A percentile compares a stretch with the other conserved stretches of the same genome.
Evolutionary conservation across 257 asterid species (phyloP).

Genomic region (Ocimum tenuiflorum): DNA sequence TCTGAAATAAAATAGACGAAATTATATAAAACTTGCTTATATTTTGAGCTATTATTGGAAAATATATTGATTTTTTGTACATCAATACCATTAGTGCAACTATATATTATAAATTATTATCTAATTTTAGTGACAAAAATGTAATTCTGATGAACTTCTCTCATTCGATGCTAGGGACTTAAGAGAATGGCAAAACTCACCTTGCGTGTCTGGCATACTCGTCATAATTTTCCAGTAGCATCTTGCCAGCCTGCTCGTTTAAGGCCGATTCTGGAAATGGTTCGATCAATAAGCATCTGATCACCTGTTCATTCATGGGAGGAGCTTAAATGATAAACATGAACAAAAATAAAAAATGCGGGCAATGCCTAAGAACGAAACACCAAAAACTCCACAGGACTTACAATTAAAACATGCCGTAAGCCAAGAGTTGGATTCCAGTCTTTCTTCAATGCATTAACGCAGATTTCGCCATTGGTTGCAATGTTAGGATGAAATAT

Average conservation of each 20-base stretch:
- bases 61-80: too few species aligned
- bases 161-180: too few species aligned
- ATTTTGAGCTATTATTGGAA: too few species aligned
- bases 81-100: too few species aligned
- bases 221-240: slow-evolving; percentile 85
- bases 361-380: not conserved
- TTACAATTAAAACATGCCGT: slow-evolving; percentile 83
- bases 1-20: too few species aligned
- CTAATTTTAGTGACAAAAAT: too few species aligned
- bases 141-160: too few species aligned
- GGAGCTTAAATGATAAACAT: not conserved
- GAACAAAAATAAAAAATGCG: not conserved
- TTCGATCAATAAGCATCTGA: slow-evolving; percentile 88
- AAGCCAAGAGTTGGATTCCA: slow-evolving; percentile 91
- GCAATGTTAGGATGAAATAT: slow-evolving; percentile 93
- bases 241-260: slow-evolving; percentile 94
- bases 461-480: slow-evolving; percentile 82
- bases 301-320: slow-evolving; percentile 53
- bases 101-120: too few species aligned
- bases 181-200: slow-evolving; percentile 31
- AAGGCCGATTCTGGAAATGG: slow-evolving; percentile 98
- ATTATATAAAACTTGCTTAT: too few species aligned
- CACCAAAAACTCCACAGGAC: slow-evolving; percentile 9
- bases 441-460: slow-evolving; percentile 90
- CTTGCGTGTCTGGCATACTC: slow-evolving; percentile 89